phyloP scores from a whole-genome alignment of 306 rosid genomes.

The Castanea crenata region DNA sequence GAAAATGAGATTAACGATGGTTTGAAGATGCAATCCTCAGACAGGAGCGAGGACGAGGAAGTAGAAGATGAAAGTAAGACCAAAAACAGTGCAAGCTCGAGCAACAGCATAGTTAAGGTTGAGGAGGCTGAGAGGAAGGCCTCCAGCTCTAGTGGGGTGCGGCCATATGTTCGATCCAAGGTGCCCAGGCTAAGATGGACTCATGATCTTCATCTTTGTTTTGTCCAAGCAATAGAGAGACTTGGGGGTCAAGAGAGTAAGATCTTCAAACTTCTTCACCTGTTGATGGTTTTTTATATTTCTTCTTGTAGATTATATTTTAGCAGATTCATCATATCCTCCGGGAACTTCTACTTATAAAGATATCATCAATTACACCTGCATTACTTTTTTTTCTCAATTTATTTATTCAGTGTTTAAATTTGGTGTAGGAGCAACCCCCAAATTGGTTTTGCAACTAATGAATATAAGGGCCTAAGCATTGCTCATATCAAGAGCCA shows the following conservation, averaged over 20 bases:
- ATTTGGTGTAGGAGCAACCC: neutral
- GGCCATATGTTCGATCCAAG: conserved; percentile 5
- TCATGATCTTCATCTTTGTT: conserved; percentile 9
- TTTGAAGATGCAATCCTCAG: neutral
- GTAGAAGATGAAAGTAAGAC: conserved; percentile 1
- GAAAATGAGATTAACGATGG: neutral
- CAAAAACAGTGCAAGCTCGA: conserved; percentile 8
- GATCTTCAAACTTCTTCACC: neutral
- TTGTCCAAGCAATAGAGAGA: neutral
- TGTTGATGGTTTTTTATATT: neutral
- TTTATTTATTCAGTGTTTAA: neutral
- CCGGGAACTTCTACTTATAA: neutral
- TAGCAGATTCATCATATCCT: neutral
- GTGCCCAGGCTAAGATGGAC: conserved; percentile 5
- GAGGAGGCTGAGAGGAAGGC: neutral
- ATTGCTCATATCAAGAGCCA: conserved; percentile 11
- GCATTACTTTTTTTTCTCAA: too few relatives aligned
- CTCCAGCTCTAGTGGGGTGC: neutral
- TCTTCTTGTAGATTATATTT: neutral
- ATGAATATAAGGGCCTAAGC: conserved; percentile 2
- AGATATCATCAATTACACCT: neutral
- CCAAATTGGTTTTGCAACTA: conserved; percentile 4
- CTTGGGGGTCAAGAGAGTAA: conserved; percentile 7
- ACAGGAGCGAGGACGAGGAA: neutral
- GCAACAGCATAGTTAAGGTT: neutral